A percentile compares a stretch with the other conserved stretches of the same genome.
Evolutionary conservation across 2,329 filamentous ascomycete genomes (phyloP).

Genomic region (Epichloe amarillans): DNA sequence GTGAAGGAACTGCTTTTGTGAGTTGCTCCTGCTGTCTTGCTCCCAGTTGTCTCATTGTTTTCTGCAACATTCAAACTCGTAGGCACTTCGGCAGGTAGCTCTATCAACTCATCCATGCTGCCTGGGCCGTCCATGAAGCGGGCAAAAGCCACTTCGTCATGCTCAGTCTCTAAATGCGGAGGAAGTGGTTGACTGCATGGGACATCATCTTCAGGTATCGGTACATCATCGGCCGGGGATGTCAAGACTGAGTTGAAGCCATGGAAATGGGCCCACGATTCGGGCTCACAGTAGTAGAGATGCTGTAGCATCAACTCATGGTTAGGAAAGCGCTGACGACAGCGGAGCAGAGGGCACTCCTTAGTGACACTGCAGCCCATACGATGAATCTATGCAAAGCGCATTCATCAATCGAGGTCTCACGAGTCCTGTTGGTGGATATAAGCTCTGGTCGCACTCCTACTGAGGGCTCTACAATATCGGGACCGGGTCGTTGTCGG

Average conservation of each 20-base stretch:
- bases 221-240: slow-evolving; percentile 30
- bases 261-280: slow-evolving; percentile 26
- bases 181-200: slow-evolving; percentile 3
- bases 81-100: slow-evolving; percentile 31
- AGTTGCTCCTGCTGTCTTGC: too few relatives aligned
- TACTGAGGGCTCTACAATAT: not conserved
- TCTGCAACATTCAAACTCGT: slow-evolving; percentile 6
- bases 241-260: slow-evolving; percentile 30
- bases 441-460: slow-evolving; percentile 7
- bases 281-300: slow-evolving; percentile 30
- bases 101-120: slow-evolving; percentile 21
- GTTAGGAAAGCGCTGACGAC: slow-evolving; percentile 33
- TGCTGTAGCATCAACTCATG: slow-evolving; percentile 43
- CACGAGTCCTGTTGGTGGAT: slow-evolving; percentile 25
- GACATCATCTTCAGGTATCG: slow-evolving; percentile 20
- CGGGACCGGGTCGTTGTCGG: not conserved
- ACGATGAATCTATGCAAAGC: slow-evolving; percentile 41
- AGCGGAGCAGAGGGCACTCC: slow-evolving; percentile 38
- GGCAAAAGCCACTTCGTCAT: not conserved
- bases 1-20: slow-evolving; percentile 20
- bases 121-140: not conserved
- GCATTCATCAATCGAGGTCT: slow-evolving; percentile 34
- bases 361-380: slow-evolving; percentile 40
- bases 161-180: slow-evolving; percentile 13
- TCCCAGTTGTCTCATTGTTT: not conserved